phyloP scores from a whole-genome alignment of 495 filamentous ascomycete species.

The Aspergillus cristatus region DNA sequence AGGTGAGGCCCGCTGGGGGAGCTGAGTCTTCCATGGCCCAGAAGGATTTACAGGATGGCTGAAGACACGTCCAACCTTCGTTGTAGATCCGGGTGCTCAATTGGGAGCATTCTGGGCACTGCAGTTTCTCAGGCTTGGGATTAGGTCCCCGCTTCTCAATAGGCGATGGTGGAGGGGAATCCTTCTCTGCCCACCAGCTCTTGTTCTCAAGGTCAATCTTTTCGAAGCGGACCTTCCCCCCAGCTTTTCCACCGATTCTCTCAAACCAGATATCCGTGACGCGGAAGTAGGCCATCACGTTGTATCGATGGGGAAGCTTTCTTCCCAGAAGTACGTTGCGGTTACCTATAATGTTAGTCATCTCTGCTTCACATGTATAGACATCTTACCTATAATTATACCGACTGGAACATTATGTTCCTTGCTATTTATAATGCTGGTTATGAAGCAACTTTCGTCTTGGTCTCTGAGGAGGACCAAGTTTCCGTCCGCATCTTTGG shows the following conservation, averaged over 20 bases:
- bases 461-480: slow-evolving; percentile 39
- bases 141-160: slow-evolving; percentile 15
- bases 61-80: slow-evolving; percentile 64
- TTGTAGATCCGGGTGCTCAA: slow-evolving; percentile 38
- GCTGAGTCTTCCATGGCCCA: slow-evolving; percentile 34
- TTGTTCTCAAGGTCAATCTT: slow-evolving; percentile 48
- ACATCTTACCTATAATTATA: slow-evolving; percentile 49
- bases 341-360: slow-evolving; percentile 43
- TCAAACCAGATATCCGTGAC: slow-evolving; percentile 69
- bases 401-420: slow-evolving; percentile 34
- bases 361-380: no score
- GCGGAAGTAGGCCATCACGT: slow-evolving; percentile 65
- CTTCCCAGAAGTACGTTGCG: slow-evolving; percentile 42
- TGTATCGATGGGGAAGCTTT: slow-evolving; percentile 53
- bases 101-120: slow-evolving; percentile 33
- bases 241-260: slow-evolving; percentile 29
- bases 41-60: slow-evolving; percentile 45
- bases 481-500: slow-evolving; percentile 28
- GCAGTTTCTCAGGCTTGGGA: slow-evolving; percentile 8
- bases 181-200: slow-evolving; percentile 61
- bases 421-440: slow-evolving; percentile 29
- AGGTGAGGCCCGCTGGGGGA: slow-evolving; percentile 32
- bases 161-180: slow-evolving; percentile 11
- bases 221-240: slow-evolving; percentile 58
- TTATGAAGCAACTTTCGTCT: slow-evolving; percentile 16